Base-by-base conservation (phyloP, 768 basidiomycete species). In the Phaffia tasmanica region DNA sequence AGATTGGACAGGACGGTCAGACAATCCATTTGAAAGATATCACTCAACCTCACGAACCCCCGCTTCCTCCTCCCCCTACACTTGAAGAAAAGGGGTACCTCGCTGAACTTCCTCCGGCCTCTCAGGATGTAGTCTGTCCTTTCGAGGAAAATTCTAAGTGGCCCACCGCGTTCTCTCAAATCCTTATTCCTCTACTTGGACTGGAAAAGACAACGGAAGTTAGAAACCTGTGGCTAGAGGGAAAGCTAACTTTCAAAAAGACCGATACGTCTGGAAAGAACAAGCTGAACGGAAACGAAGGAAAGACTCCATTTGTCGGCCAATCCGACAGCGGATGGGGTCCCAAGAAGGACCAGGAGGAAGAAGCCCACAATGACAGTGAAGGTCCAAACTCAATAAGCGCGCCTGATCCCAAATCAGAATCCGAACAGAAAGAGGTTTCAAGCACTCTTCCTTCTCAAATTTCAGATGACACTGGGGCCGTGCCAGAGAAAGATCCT, bases 1-100 rank as follows among this genome's bases (percentile, higher is more conserved):
- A 99, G 78, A 86, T 99, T 42, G 85, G 88, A 73, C 81, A 84
- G 68, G 85, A 89, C 70, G 82, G 85, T 54, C 83, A 87, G 70
- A 85, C 89, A 9, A 78, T 95, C 21, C 86, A 88, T 73, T 73
- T 99, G 46, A 89, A 88, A 74, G 83, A 84, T 62, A 81, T 98
- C 49, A 82, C 79, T 47, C 84, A 84, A 73, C 92, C 90, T 19
- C 58, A 64, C 58, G 59, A 63, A 51, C 62, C 70, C n/a, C 49
- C 70, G 15, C 68, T 77, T 4, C 74, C 76, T 18, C 19, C 70
- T 67, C 32, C 73, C 74, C 65, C 51, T 50, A n/a, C n/a, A 66
- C 21, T 66, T 64, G 27, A 57, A 63, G 15, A 65, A 64, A 48
- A 75, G 74, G 76, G 29, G 64, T 1, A 73, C 70, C 11, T 72